Conservation (phyloP, 2,329 filamentous ascomycete genomes). For the Daldinia eschscholtzii region DNA sequence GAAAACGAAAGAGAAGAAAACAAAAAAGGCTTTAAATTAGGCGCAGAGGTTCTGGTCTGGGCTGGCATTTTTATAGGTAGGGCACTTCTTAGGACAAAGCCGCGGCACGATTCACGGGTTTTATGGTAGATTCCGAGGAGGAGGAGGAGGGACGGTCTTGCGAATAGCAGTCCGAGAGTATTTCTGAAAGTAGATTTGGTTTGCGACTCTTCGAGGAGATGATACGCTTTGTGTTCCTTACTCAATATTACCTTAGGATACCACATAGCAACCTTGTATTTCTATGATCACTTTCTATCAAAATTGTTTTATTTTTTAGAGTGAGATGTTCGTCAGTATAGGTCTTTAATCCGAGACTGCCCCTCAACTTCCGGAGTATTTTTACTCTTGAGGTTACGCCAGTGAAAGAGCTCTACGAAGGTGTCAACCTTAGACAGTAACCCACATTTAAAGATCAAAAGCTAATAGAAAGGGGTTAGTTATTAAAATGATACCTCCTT, state of each 20-base stretch:
- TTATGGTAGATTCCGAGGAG: conserved; percentile 29
- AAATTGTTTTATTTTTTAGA: neutral
- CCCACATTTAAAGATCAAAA: too few relatives aligned
- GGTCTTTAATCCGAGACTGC: neutral
- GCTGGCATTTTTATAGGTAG: conserved; percentile 30
- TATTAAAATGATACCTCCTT: too few relatives aligned
- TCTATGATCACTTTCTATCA: neutral
- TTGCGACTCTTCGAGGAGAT: neutral
- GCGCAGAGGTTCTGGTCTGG: conserved; percentile 20
- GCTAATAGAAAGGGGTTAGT: too few relatives aligned
- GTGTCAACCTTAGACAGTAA: too few relatives aligned
- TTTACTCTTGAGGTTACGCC: neutral
- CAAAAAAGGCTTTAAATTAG: conserved; percentile 25
- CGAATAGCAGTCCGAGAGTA: conserved; percentile 23
- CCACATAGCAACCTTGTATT: conserved; percentile 1
- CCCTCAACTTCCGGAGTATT: neutral
- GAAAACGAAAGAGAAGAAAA: conserved; percentile 1
- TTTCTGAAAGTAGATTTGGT: conserved; percentile 15
- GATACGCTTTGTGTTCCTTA: conserved; percentile 3
- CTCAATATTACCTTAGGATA: conserved; percentile 14
- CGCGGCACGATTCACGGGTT: conserved; percentile 25
- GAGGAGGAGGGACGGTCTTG: conserved; percentile 19
- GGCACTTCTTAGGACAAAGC: conserved; percentile 11
- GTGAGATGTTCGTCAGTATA: neutral
- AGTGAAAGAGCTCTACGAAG: too few relatives aligned